These are phyloP conservation scores for Amylocystis lapponica DNA, from an alignment of 768 basidiomycete species.

Conservation along the genomic window DNA sequence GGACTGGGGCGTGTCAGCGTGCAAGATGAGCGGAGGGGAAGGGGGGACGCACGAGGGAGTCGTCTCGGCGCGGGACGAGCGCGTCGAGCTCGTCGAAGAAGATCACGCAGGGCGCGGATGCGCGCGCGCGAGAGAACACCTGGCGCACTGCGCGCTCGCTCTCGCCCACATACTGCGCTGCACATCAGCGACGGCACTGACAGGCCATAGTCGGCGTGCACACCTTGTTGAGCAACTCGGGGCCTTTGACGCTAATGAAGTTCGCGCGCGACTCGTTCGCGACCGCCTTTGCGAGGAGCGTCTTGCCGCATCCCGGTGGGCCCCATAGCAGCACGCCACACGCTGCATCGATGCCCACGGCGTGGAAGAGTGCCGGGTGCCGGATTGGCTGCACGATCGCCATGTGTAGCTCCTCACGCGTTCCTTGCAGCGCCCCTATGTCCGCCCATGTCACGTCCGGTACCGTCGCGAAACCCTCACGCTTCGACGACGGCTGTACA, in stretches of 20 bases:
- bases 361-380: constrained; percentile 81
- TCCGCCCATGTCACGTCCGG: constrained; percentile 95
- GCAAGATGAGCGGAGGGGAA: too few species aligned
- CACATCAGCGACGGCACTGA: too few species aligned
- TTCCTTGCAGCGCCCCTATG: constrained; percentile 83
- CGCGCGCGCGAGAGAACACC: constrained; percentile 89
- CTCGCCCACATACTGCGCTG: constrained; percentile 95
- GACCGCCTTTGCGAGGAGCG: constrained; percentile 94
- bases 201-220: too few species aligned
- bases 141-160: constrained; percentile 93
- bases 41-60: constrained; percentile 60
- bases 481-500: constrained; percentile 93
- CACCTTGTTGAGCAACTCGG: constrained; percentile 95
- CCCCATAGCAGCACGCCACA: constrained; percentile 98
- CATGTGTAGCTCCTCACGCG: constrained; percentile 92
- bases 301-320: constrained; percentile 98
- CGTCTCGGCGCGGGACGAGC: constrained; percentile 84
- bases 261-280: constrained; percentile 94
- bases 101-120: constrained; percentile 90
- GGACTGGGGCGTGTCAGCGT: too few species aligned
- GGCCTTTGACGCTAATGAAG: constrained; percentile 97
- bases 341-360: constrained; percentile 85
- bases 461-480: constrained; percentile 96
- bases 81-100: constrained; percentile 96
- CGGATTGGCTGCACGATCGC: constrained; percentile 94